Evolutionary conservation across 2,329 filamentous ascomycete species (phyloP).

Genomic region (Coniochaeta sp.): DNA sequence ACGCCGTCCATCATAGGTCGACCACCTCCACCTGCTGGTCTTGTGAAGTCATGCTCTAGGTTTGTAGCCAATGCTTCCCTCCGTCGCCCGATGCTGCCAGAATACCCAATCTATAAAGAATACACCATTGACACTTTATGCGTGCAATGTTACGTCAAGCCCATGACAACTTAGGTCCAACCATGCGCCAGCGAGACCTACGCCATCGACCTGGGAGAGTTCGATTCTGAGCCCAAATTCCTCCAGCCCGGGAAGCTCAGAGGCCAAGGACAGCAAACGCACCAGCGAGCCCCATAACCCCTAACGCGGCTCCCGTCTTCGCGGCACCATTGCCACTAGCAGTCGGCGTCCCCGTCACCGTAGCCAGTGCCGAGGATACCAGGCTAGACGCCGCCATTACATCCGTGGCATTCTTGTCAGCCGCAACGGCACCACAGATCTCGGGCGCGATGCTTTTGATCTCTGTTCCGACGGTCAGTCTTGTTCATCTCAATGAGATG

Average conservation of each 20-base stretch:
- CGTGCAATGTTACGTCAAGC: no score
- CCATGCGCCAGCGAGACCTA: no score
- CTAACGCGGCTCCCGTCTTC: neutral
- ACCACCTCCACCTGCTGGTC: neutral
- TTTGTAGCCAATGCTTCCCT: neutral
- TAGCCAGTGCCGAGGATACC: constrained; percentile 5
- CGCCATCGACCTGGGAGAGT: no score
- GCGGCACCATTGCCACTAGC: constrained; percentile 1
- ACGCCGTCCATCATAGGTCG: no score
- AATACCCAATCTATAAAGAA: neutral
- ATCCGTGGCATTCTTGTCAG: constrained; percentile 3
- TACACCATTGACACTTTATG: neutral
- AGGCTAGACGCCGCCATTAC: constrained; percentile 7
- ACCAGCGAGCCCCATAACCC: constrained; percentile 6
- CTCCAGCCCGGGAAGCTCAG: neutral
- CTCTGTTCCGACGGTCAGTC: neutral
- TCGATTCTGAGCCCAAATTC: no score
- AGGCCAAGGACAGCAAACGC: constrained; percentile 5
- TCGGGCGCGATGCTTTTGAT: constrained; percentile 4
- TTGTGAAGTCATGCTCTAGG: neutral
- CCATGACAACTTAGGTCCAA: no score
- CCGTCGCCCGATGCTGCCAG: neutral
- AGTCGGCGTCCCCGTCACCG: neutral
- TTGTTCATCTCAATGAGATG: neutral
- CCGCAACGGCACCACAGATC: constrained; percentile 8